phyloP scores from a whole-genome alignment of 768 basidiomycete species.

The Pseudohyphozyma bogoriensis region DNA sequence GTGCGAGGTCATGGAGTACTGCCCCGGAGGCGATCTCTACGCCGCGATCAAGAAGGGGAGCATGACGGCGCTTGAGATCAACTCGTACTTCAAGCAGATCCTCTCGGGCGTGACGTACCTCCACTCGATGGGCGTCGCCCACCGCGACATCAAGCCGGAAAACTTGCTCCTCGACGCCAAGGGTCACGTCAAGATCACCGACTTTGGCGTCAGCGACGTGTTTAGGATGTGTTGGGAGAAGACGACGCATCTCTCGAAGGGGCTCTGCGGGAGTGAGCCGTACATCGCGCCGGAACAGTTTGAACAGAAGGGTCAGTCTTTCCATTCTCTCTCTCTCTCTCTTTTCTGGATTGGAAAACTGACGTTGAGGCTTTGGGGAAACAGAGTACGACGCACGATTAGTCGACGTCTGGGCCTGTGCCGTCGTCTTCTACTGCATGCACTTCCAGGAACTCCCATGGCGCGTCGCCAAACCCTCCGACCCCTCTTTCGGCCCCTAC shows the following conservation, averaged over 20 bases:
- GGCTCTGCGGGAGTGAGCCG: slow-evolving; percentile 92
- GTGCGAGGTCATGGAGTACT: slow-evolving; percentile 99
- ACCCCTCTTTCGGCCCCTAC: slow-evolving; percentile 73
- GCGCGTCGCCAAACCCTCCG: slow-evolving; percentile 79
- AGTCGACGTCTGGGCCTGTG: slow-evolving; percentile 96
- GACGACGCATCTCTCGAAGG: slow-evolving; percentile 92
- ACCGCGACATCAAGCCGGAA: slow-evolving; percentile 96
- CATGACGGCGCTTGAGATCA: slow-evolving; percentile 84
- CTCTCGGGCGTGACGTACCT: slow-evolving; percentile 78
- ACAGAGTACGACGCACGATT: slow-evolving; percentile 92
- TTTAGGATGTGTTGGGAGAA: slow-evolving; percentile 97
- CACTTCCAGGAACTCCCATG: slow-evolving; percentile 94
- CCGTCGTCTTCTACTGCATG: slow-evolving; percentile 95
- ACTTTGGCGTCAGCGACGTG: slow-evolving; percentile 98
- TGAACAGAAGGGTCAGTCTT: slow-evolving; percentile 78
- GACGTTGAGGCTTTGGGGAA: neutral
- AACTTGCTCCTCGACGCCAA: slow-evolving; percentile 88
- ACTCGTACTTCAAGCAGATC: slow-evolving; percentile 97
- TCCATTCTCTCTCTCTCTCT: slow-evolving; percentile 33
- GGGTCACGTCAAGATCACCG: slow-evolving; percentile 94
- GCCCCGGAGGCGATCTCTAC: slow-evolving; percentile 90
- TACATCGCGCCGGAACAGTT: slow-evolving; percentile 99
- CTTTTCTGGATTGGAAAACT: slow-evolving; percentile 7
- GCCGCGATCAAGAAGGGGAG: slow-evolving; percentile 96
- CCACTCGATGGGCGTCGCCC: slow-evolving; percentile 92